Evolutionary conservation across 2,329 filamentous ascomycete species (phyloP), one percentile per base, ranked within the genome.

Genomic region (Rutstroemia sp.): DNA sequence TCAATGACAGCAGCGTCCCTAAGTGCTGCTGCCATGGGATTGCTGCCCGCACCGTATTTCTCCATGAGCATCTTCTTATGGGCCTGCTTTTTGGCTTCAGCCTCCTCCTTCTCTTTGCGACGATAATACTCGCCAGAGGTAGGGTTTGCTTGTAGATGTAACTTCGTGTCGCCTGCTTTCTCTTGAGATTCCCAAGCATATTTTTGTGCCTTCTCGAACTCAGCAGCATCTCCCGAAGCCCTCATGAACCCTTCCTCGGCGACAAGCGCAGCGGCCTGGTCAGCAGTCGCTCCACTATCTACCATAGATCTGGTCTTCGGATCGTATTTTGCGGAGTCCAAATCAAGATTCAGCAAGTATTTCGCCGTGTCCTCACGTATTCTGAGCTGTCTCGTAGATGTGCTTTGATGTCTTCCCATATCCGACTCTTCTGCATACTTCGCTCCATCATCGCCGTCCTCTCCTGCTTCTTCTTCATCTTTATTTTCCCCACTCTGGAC

Each of bases 121-220:
- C 91, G 83, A 61, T 84, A 80, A 57, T 92, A 84, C 65, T 94
- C 92, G 54, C 92, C 94, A 1, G 91, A 91, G 0, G 94, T 99
- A 0, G 94, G 94, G 69, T 99, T 99, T 25, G 94, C 94, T 71
- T 99, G 94, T 16, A 99, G 71, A 78, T 99, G 95, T 59, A 92
- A 79, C 60, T 85, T 86, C 46, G 91, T 88, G 66, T 88, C 83
- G 59, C 87, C 87, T 19, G 82, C 83, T 59, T 82, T 82, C 72
- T 97, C 92, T 71, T 97, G 92, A 16, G 88, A 86, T 71, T 99
- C 94, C 94, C 94, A 99, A 0, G 94, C 94, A 67, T 96, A 94
- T 42, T 80, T 78, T 69, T 95, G 90, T 34, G 94, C 94, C 62
- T 80, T 84, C 67, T 96, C 92, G 65, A 99, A 97, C 64, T 95